Evolutionary conservation across 805 yeast genomes (phyloP), one percentile per base, ranked within the genome.

Genomic region (Candida pini): DNA sequence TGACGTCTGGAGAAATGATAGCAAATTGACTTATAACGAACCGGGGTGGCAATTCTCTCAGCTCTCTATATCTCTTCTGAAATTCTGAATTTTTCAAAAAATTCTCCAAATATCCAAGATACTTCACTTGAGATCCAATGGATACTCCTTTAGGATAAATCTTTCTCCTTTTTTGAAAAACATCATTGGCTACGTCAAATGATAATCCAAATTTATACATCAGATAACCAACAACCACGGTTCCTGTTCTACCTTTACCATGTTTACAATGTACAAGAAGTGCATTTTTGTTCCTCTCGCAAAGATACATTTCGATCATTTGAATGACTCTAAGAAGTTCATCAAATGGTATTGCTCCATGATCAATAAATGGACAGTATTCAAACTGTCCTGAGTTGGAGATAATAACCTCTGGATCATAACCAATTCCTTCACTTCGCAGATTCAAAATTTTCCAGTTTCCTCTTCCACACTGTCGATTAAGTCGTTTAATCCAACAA

Each of bases 181-280:
- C 38, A 0, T 54, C 56, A 27, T 72, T 63, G 2, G 88, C 84
- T 14, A 63, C 66, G 2, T 60, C 56, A 10, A 69, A 61, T 0
- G 66, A 40, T 35, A 64, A 35, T 2, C 30, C 31, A 2, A 59
- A 53, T 33, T 58, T 53, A 33, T 64, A 66, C 73, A 88, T 79
- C 41, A 89, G 55, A 49, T 76, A 82, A 0, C 88, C 85, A 40
- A 84, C 75, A 6, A 73, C 72, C 2, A 86, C 58, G 2, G 88
- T 69, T 0, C 97, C 97, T 0, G 95, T 80, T 18, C 97, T 64
- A 1, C 97, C 97, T 57, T 87, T 88, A 0, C 97, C 97, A 44
- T 85, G 84, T 49, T 82, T 78, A 54, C 97, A 90, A 53, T 90
- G 97, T 6, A 90, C 56, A 0, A 84, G 88, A 3, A 81, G 77